These are phyloP conservation scores for Mycosphaerella arachidis DNA, from an alignment of 2,329 filamentous ascomycete species.

Conservation along the genomic window DNA sequence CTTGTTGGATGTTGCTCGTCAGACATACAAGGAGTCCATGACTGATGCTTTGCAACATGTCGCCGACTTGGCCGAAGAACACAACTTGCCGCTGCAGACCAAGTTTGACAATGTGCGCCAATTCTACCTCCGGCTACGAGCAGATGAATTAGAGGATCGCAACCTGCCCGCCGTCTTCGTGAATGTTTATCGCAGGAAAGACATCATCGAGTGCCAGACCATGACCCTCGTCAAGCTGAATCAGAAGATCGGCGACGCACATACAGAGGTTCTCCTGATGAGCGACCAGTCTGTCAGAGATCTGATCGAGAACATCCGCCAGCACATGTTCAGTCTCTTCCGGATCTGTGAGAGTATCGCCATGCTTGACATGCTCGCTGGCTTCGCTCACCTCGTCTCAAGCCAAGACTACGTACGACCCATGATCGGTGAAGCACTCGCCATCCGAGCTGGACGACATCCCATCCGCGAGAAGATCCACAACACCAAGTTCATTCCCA, in stretches of 20 bases:
- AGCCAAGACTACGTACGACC: constrained; percentile 65
- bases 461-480: constrained; percentile 73
- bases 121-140: constrained; percentile 69
- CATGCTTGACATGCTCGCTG: constrained; percentile 63
- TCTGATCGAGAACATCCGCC: constrained; percentile 67
- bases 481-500: constrained; percentile 70
- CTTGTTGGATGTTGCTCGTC: constrained; percentile 79
- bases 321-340: constrained; percentile 69
- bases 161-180: constrained; percentile 66
- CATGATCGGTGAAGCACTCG: constrained; percentile 63
- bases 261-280: constrained; percentile 76
- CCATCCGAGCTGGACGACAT: constrained; percentile 70
- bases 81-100: constrained; percentile 59
- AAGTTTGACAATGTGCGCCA: constrained; percentile 73
- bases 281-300: constrained; percentile 70
- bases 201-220: constrained; percentile 82
- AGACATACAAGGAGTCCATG: constrained; percentile 84
- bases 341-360: constrained; percentile 81
- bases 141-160: constrained; percentile 58
- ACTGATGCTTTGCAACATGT: constrained; percentile 71
- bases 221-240: constrained; percentile 76
- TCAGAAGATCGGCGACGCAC: constrained; percentile 68
- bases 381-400: constrained; percentile 71
- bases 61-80: constrained; percentile 56
- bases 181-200: constrained; percentile 68